Evolutionary conservation across 495 filamentous ascomycete genomes (phyloP), one percentile per base, ranked within the genome.

Genomic region (Xylaria sp.): DNA sequence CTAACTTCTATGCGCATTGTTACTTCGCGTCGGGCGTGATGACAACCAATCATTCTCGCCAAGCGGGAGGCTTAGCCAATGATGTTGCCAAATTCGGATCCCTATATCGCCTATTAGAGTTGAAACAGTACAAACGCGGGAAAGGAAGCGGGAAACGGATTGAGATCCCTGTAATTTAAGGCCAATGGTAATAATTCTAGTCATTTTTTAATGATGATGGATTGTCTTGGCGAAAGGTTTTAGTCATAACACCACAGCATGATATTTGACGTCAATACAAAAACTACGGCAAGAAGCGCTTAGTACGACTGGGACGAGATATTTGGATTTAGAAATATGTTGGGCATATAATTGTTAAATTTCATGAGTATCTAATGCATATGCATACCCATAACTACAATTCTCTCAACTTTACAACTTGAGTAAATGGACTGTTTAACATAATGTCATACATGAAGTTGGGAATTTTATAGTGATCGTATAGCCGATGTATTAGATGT

Each of bases 1-100:
- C n/a, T 24, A 48, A 24, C 44, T 19, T 52, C 26, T 40, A 31
- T 31, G 12, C 40, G 61, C 14, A 29, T 7, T 17, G 14, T 41
- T n/a, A n/a, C 8, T 33, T 68, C 66, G 66, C 17, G 31, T 58
- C 29, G 24, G 24, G 24, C 15, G 6, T 59, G 31, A 43, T 41
- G 7, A 35, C 24, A 31, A 50, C 78, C 79, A 68, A 75, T 74
- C 57, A 57, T 69, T 44, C 63, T 43, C 35, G 57, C 71, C 53
- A 55, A 72, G 62, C 46, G 52, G 37, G 8, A 80, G 63, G 46
- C 76, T 76, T 41, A 53, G 72, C 68, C 74, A n/a, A 79, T 66
- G 15, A 33, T 59, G 35, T 46, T 46, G 37, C 52, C 65, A 58
- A 68, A 44, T 58, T 44, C 50, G 77, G 40, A 74, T 75, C 59